These are phyloP conservation scores for Quercus phellos DNA, from an alignment of 331 rosid species.

Conservation along the genomic window DNA sequence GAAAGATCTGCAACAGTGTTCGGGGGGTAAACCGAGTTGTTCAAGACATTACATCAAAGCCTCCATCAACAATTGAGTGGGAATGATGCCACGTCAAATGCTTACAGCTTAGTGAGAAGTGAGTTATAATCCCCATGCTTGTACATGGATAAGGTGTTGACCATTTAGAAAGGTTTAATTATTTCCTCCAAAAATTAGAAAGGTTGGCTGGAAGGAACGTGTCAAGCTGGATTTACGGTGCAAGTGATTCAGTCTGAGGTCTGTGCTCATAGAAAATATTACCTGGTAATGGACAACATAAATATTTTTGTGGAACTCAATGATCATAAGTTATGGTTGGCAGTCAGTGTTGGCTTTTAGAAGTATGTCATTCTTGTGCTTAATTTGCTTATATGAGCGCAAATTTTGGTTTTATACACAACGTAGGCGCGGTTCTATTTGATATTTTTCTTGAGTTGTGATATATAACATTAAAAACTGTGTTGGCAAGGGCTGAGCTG, in stretches of 20 bases:
- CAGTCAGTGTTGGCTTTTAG: neutral
- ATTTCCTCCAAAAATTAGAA: neutral
- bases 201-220: neutral
- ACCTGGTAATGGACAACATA: neutral
- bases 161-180: neutral
- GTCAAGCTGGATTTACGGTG: neutral
- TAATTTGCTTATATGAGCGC: neutral
- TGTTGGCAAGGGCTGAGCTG: neutral
- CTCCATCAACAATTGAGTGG: constrained; percentile 98
- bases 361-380: neutral
- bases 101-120: neutral
- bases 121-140: neutral
- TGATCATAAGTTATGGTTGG: neutral
- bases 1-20: constrained; percentile 84
- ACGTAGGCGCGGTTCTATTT: neutral
- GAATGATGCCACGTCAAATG: constrained; percentile 34
- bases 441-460: too few relatives aligned
- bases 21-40: constrained; percentile 90
- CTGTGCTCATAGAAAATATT: neutral
- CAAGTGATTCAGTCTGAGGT: neutral
- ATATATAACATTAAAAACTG: neutral
- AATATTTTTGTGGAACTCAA: neutral
- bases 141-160: neutral
- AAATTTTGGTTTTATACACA: neutral
- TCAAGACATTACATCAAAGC: constrained; percentile 92